A percentile compares a stretch with the other conserved stretches of the same genome.
phyloP scores from a whole-genome alignment of 805 yeast species.

The Candida berthetii region DNA sequence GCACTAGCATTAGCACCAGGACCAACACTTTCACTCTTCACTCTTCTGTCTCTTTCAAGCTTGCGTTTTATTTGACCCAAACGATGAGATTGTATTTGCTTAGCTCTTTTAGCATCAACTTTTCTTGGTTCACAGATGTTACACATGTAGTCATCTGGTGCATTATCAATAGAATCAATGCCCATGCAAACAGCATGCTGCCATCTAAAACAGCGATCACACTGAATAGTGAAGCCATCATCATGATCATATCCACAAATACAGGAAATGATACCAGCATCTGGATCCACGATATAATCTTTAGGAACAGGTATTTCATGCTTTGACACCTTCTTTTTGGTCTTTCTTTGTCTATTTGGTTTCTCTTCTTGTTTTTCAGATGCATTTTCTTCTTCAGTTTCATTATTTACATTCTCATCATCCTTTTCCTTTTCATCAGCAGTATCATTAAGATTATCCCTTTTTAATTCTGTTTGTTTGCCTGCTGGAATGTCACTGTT shows the following conservation, averaged over 20 bases:
- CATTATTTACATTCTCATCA: constrained; percentile 3
- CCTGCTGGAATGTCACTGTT: too few relatives aligned
- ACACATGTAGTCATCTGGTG: constrained; percentile 79
- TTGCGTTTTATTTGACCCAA: constrained; percentile 10
- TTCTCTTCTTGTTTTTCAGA: constrained; percentile 3
- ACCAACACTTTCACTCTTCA: background rate
- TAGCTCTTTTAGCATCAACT: constrained; percentile 37
- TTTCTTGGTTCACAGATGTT: constrained; percentile 62
- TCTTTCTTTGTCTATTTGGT: background rate
- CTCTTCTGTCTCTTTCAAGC: constrained; percentile 2
- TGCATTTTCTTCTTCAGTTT: constrained; percentile 10
- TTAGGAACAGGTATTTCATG: constrained; percentile 3
- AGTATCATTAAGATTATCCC: background rate
- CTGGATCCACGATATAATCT: constrained; percentile 63
- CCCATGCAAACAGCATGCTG: constrained; percentile 93
- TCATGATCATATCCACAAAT: constrained; percentile 83
- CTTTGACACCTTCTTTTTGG: constrained; percentile 2
- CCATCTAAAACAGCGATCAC: constrained; percentile 91
- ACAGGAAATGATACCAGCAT: constrained; percentile 84
- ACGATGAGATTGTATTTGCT: constrained; percentile 28
- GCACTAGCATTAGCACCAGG: constrained; percentile 1
- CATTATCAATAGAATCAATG: constrained; percentile 61
- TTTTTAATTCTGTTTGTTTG: too few relatives aligned
- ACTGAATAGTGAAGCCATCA: constrained; percentile 92
- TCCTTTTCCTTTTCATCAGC: constrained; percentile 1